A percentile compares a stretch with the other conserved stretches of the same genome.
Evolutionary conservation across 108 stramenopile genomes (phyloP).

Genomic region (Pseudonitzschia multistriata): DNA sequence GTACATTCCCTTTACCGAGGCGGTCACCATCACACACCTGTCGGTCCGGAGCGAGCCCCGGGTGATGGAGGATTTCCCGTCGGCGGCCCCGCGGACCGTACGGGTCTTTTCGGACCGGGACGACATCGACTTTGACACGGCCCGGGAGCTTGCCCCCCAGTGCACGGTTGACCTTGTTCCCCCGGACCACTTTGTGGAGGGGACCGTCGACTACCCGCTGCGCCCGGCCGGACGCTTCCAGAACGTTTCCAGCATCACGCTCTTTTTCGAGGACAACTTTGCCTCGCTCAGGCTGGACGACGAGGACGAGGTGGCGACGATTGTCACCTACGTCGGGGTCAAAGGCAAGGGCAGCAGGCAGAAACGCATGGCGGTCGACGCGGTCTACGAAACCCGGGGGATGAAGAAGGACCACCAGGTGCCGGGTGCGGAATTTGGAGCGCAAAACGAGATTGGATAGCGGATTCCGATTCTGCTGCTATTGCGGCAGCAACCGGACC

Average conservation of each 20-base stretch:
- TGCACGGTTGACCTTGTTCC: slow-evolving; percentile 57
- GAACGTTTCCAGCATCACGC: slow-evolving; percentile 65
- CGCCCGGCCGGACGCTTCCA: slow-evolving; percentile 84
- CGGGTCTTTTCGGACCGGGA: slow-evolving; percentile 71
- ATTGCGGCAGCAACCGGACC: neutral
- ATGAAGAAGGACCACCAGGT: slow-evolving; percentile 82
- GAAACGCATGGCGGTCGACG: slow-evolving; percentile 71
- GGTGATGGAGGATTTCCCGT: slow-evolving; percentile 4
- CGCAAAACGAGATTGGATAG: slow-evolving; percentile 16
- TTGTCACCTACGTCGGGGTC: slow-evolving; percentile 79
- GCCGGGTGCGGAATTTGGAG: slow-evolving; percentile 58
- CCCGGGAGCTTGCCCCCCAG: slow-evolving; percentile 64
- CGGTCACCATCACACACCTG: slow-evolving; percentile 63
- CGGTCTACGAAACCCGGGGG: slow-evolving; percentile 72
- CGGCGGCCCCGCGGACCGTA: slow-evolving; percentile 56
- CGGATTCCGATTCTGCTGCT: too few relatives aligned
- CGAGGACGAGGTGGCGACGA: slow-evolving; percentile 53
- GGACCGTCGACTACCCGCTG: slow-evolving; percentile 81
- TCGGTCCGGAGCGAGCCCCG: slow-evolving; percentile 36
- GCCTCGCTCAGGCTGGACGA: slow-evolving; percentile 32
- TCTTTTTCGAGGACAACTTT: slow-evolving; percentile 79
- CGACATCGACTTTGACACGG: slow-evolving; percentile 84
- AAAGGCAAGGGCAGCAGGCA: slow-evolving; percentile 79
- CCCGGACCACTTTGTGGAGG: slow-evolving; percentile 66
- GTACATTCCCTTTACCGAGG: slow-evolving; percentile 76